Evolutionary conservation across 164 flowering plant species (phyloP), one percentile per base, ranked within the genome.

Genomic region (Cinnamomum micranthum): DNA sequence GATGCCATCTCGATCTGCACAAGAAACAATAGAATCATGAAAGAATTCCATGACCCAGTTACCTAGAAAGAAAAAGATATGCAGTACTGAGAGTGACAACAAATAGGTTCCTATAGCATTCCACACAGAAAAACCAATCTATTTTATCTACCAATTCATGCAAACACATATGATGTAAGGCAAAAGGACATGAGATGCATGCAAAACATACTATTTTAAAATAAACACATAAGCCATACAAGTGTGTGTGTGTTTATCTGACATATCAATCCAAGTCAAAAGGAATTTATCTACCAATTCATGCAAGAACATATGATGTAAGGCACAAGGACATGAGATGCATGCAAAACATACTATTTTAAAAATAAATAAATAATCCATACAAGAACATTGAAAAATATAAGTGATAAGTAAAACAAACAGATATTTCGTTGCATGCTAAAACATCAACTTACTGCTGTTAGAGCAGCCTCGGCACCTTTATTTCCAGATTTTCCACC

Each of bases 401-500:
- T 41, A 9, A 41, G 10, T 41, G 10, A 6, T 6, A 41, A 41
- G 47, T 41, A 41, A 41, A 41, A 55, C 15, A 55, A 14, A 14
- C 20, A 55, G 2, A 55, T 3, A 69, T 69, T 69, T 69, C 24
- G 7, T 50, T 15, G 6, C 19, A 27, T 19, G 31, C 12, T 20
- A 15, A 55, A 74, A 35, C 9, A 63, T 71, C 58, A 81, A 93
- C 98, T 91, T 92, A 95, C 99, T 66, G 99, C 98, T 13, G 95
- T 92, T 78, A 96, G 75, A 35, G 99, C 99, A 78, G 94, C 87
- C 84, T 96, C 99, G n/a, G 99, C 77, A 55, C 98, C 99, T 82
- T 96, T 96, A 78, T 96, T 96, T 72, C 99, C 99, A 71, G 93
- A 71, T 80, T 96, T 94, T 35, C 99, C 99, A 73, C 99, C 99